phyloP scores from a whole-genome alignment of 441 rosid genomes.

The Viola pubescens region DNA sequence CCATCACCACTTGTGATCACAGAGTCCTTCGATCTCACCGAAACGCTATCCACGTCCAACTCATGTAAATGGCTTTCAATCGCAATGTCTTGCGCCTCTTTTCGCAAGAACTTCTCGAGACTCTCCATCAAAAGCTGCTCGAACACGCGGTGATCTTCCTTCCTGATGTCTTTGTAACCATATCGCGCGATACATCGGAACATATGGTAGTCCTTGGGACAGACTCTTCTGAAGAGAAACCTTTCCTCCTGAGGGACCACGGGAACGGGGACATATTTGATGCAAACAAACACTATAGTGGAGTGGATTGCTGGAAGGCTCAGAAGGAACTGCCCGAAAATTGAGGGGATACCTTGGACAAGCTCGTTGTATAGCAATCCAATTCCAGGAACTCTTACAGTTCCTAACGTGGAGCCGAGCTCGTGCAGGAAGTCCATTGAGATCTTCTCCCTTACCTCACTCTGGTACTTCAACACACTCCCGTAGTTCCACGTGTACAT shows the following conservation, averaged over 20 bases:
- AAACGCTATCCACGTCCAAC: conserved; percentile 36
- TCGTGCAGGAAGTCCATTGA: conserved; percentile 84
- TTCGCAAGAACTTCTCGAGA: conserved; percentile 70
- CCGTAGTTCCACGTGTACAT: conserved; percentile 98
- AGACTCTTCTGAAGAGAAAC: conserved; percentile 76
- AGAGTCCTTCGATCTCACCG: conserved; percentile 28
- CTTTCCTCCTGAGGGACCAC: conserved; percentile 87
- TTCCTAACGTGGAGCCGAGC: conserved; percentile 79
- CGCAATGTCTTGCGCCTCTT: conserved; percentile 69
- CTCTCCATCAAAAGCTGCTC: conserved; percentile 78
- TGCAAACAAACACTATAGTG: conserved; percentile 74
- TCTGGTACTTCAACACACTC: conserved; percentile 80
- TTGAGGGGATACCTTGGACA: conserved; percentile 83
- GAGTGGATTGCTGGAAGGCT: conserved; percentile 94
- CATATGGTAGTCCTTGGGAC: conserved; percentile 90
- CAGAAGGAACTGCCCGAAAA: conserved; percentile 75
- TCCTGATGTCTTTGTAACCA: conserved; percentile 82
- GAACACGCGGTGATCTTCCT: conserved; percentile 75
- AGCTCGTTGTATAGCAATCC: conserved; percentile 83
- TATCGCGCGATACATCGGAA: conserved; percentile 87
- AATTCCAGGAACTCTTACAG: conserved; percentile 76
- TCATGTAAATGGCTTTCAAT: conserved; percentile 43
- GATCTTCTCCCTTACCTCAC: conserved; percentile 82
- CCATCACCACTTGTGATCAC: conserved; percentile 9
- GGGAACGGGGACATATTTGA: conserved; percentile 89